Conservation (phyloP, 345 rosid genomes). For the Theobroma cacao region DNA sequence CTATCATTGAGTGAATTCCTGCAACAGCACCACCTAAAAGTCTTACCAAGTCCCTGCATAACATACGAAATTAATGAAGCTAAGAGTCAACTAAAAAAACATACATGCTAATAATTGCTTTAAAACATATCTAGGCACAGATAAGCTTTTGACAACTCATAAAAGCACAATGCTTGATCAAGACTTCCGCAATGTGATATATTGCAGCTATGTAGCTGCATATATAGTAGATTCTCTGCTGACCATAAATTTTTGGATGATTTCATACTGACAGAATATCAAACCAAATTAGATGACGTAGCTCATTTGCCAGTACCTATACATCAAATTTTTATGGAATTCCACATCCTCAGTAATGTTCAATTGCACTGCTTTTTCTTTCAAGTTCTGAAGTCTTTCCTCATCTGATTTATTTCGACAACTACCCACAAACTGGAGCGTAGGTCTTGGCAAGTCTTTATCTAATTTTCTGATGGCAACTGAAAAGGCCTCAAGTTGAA, state of each 20-base stretch:
- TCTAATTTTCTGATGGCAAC: conserved; percentile 54
- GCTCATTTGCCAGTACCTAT: conserved; percentile 35
- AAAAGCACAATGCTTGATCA: neutral
- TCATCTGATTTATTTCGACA: conserved; percentile 85
- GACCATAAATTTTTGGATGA: neutral
- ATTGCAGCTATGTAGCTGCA: neutral
- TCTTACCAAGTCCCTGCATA: conserved; percentile 68
- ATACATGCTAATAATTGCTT: neutral
- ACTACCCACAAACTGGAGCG: conserved; percentile 92
- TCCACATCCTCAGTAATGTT: conserved; percentile 62
- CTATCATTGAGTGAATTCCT: conserved; percentile 81
- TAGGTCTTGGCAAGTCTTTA: conserved; percentile 52
- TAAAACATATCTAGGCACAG: neutral
- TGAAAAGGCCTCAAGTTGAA: conserved; percentile 91
- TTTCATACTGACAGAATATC: neutral
- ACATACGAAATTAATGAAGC: neutral
- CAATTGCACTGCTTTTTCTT: conserved; percentile 67
- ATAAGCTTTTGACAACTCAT: neutral
- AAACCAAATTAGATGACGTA: neutral
- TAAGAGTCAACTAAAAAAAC: neutral
- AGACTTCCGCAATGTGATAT: neutral
- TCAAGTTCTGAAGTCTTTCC: conserved; percentile 70
- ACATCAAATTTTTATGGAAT: conserved; percentile 66
- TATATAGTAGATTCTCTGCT: neutral
- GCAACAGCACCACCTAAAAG: conserved; percentile 74